These are phyloP conservation scores for Aspergillus eucalypticola DNA, from an alignment of 2,329 filamentous ascomycete species.

Conservation along the genomic window DNA sequence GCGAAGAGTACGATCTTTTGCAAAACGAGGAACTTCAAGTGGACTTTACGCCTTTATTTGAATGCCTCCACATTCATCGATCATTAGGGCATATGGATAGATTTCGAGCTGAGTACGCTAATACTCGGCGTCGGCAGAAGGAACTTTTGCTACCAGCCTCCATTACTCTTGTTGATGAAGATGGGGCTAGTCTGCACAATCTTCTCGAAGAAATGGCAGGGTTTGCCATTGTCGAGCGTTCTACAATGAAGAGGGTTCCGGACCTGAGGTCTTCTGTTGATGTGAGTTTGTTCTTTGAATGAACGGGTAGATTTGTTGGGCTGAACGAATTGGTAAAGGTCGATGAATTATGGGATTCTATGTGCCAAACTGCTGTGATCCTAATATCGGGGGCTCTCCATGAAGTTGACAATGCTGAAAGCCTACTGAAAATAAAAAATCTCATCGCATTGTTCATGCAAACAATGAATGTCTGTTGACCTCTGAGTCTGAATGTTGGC, in stretches of 20 bases:
- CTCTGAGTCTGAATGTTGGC: slow-evolving; percentile 5
- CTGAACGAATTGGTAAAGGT: slow-evolving; percentile 55
- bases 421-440: slow-evolving; percentile 90
- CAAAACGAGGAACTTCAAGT: slow-evolving; percentile 95
- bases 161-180: slow-evolving; percentile 76
- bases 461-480: slow-evolving; percentile 78
- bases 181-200: slow-evolving; percentile 82
- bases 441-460: slow-evolving; percentile 93
- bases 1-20: slow-evolving; percentile 90
- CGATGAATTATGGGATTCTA: slow-evolving; percentile 98
- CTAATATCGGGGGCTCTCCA: slow-evolving; percentile 78
- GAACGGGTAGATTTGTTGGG: neutral
- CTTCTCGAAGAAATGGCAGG: slow-evolving; percentile 91
- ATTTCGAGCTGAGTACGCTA: slow-evolving; percentile 88
- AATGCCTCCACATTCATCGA: slow-evolving; percentile 94
- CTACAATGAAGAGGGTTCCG: slow-evolving; percentile 83
- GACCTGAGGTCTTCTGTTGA: slow-evolving; percentile 80
- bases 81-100: slow-evolving; percentile 89
- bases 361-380: slow-evolving; percentile 84
- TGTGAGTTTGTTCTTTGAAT: slow-evolving; percentile 49
- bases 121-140: slow-evolving; percentile 85
- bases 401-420: slow-evolving; percentile 82
- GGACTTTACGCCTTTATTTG: slow-evolving; percentile 90
- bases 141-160: slow-evolving; percentile 79
- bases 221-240: slow-evolving; percentile 94